Conservation (phyloP, 495 filamentous ascomycete genomes). For the Aspergillus conjunctus region DNA sequence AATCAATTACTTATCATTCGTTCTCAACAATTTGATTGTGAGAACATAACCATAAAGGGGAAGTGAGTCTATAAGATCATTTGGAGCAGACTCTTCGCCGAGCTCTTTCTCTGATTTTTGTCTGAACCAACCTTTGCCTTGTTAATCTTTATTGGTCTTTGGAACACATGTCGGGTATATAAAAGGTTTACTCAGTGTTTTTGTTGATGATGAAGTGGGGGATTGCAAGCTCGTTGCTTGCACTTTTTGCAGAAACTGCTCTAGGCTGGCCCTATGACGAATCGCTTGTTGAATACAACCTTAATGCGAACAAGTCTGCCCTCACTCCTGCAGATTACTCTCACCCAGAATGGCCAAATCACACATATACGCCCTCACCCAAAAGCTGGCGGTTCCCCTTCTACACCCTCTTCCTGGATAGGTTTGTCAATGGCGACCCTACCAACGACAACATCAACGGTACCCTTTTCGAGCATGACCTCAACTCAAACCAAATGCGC, state of each 20-base stretch:
- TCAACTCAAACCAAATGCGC: constrained; percentile 69
- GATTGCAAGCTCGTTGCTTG: constrained; percentile 29
- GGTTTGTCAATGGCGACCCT: constrained; percentile 73
- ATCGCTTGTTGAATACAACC: constrained; percentile 55
- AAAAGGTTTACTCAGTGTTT: constrained; percentile 17
- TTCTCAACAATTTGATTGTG: constrained; percentile 2
- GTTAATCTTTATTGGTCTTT: constrained; percentile 11
- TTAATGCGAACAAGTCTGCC: constrained; percentile 65
- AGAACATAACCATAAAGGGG: constrained; percentile 16
- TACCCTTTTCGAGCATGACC: constrained; percentile 69
- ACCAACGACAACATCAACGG: constrained; percentile 71
- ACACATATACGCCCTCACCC: constrained; percentile 60
- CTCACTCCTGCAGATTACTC: constrained; percentile 62
- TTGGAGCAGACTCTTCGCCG: constrained; percentile 3
- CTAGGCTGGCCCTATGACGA: constrained; percentile 58
- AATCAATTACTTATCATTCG: constrained; percentile 6
- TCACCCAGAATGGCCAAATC: constrained; percentile 56
- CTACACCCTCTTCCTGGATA: constrained; percentile 70
- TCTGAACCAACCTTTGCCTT: constrained; percentile 10
- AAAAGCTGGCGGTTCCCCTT: constrained; percentile 72
- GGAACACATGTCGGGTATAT: constrained; percentile 30
- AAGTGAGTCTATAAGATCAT: constrained; percentile 6
- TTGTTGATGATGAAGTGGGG: constrained; percentile 41
- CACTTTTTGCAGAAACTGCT: constrained; percentile 32
- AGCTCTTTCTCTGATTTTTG: constrained; percentile 5